Evolutionary conservation across 2,329 filamentous ascomycete genomes (phyloP).

Genomic region (Alternaria consortialis): DNA sequence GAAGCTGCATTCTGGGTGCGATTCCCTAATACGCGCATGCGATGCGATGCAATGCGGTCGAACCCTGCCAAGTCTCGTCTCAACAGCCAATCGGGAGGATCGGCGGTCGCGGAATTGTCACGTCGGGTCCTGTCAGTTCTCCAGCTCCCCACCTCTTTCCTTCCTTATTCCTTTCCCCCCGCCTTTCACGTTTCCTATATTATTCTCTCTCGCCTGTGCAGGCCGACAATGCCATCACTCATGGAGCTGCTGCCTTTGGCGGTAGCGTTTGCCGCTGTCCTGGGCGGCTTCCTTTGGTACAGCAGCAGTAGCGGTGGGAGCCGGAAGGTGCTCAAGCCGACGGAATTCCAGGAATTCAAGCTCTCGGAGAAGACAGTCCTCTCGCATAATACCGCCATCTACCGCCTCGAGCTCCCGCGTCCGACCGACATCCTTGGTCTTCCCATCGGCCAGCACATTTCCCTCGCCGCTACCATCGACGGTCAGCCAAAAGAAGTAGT

Average conservation of each 20-base stretch:
- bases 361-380: constrained; percentile 94
- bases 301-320: constrained; percentile 70
- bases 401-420: constrained; percentile 87
- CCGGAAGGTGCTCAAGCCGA: constrained; percentile 81
- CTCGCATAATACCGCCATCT: constrained; percentile 98
- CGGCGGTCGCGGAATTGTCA: constrained; percentile 27
- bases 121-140: constrained; percentile 19
- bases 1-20: neutral
- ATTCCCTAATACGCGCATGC: neutral
- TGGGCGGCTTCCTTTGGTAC: constrained; percentile 77
- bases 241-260: constrained; percentile 74
- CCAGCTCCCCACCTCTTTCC: neutral
- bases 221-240: constrained; percentile 74
- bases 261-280: constrained; percentile 68
- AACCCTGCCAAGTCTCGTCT: constrained; percentile 34
- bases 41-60: neutral
- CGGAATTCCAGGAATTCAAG: constrained; percentile 88
- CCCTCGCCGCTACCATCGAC: constrained; percentile 72
- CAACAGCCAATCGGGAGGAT: constrained; percentile 26
- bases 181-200: neutral
- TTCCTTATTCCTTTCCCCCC: constrained; percentile 7
- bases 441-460: constrained; percentile 98
- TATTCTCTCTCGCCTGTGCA: neutral
- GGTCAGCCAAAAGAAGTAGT: constrained; percentile 50
- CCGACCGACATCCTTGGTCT: constrained; percentile 86